Percentiles rank a stretch among this genome's conserved stretches.
These are phyloP conservation scores for Lineolata rhizophorae DNA, from an alignment of 495 filamentous ascomycete species.

Conservation along the genomic window DNA sequence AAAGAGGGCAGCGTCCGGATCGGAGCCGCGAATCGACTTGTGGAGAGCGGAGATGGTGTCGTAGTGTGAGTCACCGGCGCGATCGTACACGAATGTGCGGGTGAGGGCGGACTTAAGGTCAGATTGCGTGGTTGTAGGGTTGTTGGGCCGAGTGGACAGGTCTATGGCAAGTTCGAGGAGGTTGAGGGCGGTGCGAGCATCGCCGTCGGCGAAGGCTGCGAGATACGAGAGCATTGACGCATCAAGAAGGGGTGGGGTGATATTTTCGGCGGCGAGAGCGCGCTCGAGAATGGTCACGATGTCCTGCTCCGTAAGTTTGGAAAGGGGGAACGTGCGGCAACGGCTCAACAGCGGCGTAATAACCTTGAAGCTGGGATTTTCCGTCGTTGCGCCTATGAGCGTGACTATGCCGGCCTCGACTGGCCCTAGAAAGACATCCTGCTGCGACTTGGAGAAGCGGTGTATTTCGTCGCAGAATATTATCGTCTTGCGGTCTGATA, in stretches of 20 bases:
- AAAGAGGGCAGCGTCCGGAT: constrained; percentile 73
- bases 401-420: constrained; percentile 84
- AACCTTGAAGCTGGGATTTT: constrained; percentile 92
- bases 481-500: constrained; percentile 82
- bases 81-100: constrained; percentile 82
- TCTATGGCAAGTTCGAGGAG: constrained; percentile 71
- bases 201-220: constrained; percentile 68
- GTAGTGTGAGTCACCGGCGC: constrained; percentile 86
- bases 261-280: constrained; percentile 27
- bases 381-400: constrained; percentile 86
- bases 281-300: constrained; percentile 49
- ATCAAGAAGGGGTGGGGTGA: constrained; percentile 35
- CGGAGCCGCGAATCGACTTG: constrained; percentile 75
- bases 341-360: constrained; percentile 71
- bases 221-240: constrained; percentile 60
- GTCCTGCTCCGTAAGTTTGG: constrained; percentile 47
- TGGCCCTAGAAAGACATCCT: constrained; percentile 85
- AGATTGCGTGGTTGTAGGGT: constrained; percentile 38
- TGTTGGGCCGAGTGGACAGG: constrained; percentile 26
- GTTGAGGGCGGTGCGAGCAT: constrained; percentile 82
- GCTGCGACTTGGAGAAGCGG: constrained; percentile 78
- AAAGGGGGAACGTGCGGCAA: constrained; percentile 74
- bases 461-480: constrained; percentile 98
- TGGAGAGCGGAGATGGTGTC: constrained; percentile 94
- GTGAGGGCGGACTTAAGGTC: constrained; percentile 62